A percentile compares a stretch with the other conserved stretches of the same genome.
These are phyloP conservation scores for Globisporangium splendens DNA, from an alignment of 352 stramenopile species.

Conservation along the genomic window DNA sequence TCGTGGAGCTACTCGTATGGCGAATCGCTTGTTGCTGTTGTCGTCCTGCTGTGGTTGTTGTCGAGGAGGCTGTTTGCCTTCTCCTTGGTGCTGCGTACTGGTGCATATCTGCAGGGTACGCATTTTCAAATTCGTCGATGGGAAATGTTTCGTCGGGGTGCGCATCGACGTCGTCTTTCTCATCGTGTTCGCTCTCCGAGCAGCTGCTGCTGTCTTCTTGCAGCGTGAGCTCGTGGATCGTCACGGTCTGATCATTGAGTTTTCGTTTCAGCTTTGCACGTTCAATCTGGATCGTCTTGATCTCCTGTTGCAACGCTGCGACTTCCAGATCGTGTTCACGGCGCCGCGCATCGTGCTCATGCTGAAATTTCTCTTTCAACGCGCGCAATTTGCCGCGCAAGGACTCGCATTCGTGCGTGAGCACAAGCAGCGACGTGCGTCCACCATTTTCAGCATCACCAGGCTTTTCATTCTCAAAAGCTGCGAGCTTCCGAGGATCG, in stretches of 20 bases:
- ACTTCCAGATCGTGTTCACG: constrained; percentile 30
- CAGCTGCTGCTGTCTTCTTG: constrained; percentile 41
- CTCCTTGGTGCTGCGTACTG: too few species aligned
- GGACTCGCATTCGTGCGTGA: constrained; percentile 27
- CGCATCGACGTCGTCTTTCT: constrained; percentile 17
- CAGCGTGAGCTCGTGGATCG: constrained; percentile 75
- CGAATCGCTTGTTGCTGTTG: too few species aligned
- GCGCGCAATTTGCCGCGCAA: constrained; percentile 22
- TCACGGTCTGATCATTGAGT: constrained; percentile 61
- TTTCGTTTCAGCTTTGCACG: constrained; percentile 35
- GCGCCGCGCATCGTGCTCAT: constrained; percentile 25
- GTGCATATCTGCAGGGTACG: too few species aligned
- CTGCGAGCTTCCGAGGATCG: background rate
- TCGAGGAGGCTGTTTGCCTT: too few species aligned
- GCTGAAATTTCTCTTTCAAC: constrained; percentile 17
- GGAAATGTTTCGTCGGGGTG: background rate
- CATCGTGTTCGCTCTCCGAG: constrained; percentile 23
- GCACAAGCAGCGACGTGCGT: constrained; percentile 13
- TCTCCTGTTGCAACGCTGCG: constrained; percentile 33
- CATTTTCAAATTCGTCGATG: too few species aligned
- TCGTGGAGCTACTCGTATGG: too few species aligned
- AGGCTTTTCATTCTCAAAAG: background rate
- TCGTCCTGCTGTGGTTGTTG: too few species aligned
- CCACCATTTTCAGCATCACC: background rate
- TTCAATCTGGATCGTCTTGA: constrained; percentile 42